Evolutionary conservation across 345 rosid genomes (phyloP), one percentile per base, ranked within the genome.

Genomic region (Fremontodendron californicum): DNA sequence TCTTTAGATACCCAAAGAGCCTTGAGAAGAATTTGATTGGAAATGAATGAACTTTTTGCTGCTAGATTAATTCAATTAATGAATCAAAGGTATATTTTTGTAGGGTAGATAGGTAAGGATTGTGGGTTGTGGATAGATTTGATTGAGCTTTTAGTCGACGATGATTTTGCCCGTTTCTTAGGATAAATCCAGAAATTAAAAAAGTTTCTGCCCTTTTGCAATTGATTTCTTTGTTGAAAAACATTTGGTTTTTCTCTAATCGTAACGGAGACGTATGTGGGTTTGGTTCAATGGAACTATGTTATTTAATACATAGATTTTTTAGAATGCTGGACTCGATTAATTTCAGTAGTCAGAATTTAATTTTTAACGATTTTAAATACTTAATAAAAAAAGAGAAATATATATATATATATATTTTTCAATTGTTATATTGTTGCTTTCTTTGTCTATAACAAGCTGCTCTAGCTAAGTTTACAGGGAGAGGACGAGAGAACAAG

Each of bases 131-230:
- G 60, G 76, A 55, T 21, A 4, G 61, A 55, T 62, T 68, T 78
- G 79, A 85, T 75, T 29, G 18, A 33, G 58, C 81, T 81, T 85
- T 86, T 86, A 40, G 86, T 73, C 69, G 82, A 83, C 83, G 83
- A 79, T 75, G 81, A 81, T 79, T 73, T 68, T 69, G 73, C 81
- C 70, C 1, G 67, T 66, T 60, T 81, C 77, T 58, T 73, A 16
- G 74, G 76, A 73, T 55, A 61, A 60, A 42, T 43, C 29, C 10
- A 73, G 11, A 29, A 12, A 60, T 11, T 1, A 6, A 29, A 29
- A 13, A 60, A 60, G 16, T 37, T 16, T 29, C 27, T 78, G 33
- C 66, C 65, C 85, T 81, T 81, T 83, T 58, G 77, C 51, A 23
- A 74, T 77, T 80, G 79, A n/a, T n/a, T n/a, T n/a, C n/a, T n/a